Percentiles rank a stretch among this genome's conserved stretches.
Evolutionary conservation across 306 rosid species (phyloP).

Genomic region (Arachis hypogaea): DNA sequence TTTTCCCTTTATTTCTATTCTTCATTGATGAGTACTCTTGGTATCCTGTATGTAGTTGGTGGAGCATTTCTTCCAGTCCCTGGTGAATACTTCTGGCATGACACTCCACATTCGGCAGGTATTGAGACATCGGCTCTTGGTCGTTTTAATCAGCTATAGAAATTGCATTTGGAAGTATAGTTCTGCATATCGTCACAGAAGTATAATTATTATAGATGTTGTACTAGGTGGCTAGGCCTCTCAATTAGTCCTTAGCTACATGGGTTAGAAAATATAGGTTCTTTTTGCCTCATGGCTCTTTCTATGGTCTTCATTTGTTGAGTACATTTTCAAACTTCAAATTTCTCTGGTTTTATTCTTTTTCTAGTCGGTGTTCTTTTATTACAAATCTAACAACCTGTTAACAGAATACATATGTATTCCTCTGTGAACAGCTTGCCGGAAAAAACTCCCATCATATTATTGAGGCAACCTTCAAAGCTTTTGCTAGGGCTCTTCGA

Average conservation of each 20-base stretch:
- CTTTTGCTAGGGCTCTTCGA: constrained; percentile 95
- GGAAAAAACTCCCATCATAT: constrained; percentile 96
- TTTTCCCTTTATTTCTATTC: neutral
- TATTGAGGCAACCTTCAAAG: constrained; percentile 96
- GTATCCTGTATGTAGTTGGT: constrained; percentile 65
- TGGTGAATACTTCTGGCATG: constrained; percentile 97
- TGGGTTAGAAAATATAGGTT: constrained; percentile 13
- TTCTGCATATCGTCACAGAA: constrained; percentile 21
- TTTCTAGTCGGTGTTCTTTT: constrained; percentile 26
- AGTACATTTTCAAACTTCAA: constrained; percentile 17
- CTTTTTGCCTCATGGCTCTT: constrained; percentile 10
- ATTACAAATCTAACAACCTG: constrained; percentile 26
- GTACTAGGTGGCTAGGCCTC: neutral
- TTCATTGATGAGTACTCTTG: constrained; percentile 2
- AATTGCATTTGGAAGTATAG: constrained; percentile 22
- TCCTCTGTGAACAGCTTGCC: constrained; percentile 65
- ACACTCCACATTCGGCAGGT: constrained; percentile 97
- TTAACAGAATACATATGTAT: constrained; percentile 23
- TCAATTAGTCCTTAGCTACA: neutral
- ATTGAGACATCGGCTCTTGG: constrained; percentile 32
- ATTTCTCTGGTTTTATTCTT: constrained; percentile 3
- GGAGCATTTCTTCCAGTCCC: constrained; percentile 96
- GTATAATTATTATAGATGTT: constrained; percentile 12
- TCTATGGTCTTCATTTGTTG: constrained; percentile 31
- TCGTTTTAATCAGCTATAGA: constrained; percentile 25